Evolutionary conservation across 805 yeast species (phyloP), one percentile per base, ranked within the genome.

Genomic region (Candida pini): DNA sequence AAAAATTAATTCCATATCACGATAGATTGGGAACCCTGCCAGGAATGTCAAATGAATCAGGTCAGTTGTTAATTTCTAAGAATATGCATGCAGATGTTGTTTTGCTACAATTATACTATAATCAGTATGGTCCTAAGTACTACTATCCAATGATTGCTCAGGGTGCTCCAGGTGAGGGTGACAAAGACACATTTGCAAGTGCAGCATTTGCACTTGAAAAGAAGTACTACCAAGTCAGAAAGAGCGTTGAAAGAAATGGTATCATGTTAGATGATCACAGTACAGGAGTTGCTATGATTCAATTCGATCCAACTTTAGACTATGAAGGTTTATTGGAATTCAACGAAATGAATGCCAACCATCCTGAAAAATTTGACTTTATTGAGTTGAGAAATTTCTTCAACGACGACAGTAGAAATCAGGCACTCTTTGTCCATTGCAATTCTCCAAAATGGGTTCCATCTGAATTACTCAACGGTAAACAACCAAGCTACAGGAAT

Each of bases 101-200:
- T 25, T 60, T 81, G 37, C 57, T 81, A 30, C 68, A 86, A 0
- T 53, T 78, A 15, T 81, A 79, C 55, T 81, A 82, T 54, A 81
- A 81, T 48, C 56, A 73, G 30, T 72, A 69, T 52, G 87, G 87
- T 0, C 81, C 80, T 16, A 53, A 65, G 2, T 62, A 69, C 30
- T 81, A 68, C 51, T 78, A 78, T 52, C 76, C 76, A 4, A 56
- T 80, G 28, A 56, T 81, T 26, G 63, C 80, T 2, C 77, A 77
- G 54, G 81, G 81, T 23, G 67, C 68, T 28, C 69, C 69, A 3
- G 89, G 89, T 10, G 85, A 78, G 56, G 88, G 88, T 33, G 89
- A 81, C 52, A 81, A 81, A 52, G 88, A 81, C 41, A 81, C 89
- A 0, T 77, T 78, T 41, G 59, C 76, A 30, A 79, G 85, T 0